Percentiles rank a stretch among this genome's conserved stretches.
Conservation (phyloP, 257 asterid genomes). For the Orobanche coerulescens region DNA sequence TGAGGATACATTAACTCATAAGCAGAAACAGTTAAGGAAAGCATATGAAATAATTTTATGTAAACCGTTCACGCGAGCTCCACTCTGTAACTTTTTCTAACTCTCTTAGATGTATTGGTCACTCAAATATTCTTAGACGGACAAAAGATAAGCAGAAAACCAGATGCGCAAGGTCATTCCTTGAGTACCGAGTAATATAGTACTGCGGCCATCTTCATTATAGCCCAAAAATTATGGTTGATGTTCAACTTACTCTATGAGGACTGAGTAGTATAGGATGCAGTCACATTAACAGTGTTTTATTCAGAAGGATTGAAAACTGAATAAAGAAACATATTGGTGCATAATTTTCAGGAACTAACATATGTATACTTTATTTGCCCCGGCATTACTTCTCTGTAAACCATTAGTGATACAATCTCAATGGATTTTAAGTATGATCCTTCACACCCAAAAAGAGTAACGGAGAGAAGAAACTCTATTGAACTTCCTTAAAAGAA, state of each 20-base stretch:
- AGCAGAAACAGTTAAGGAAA: background rate
- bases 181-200: background rate
- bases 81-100: conserved; percentile 8
- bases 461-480: background rate
- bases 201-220: background rate
- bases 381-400: background rate
- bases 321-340: background rate
- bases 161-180: background rate
- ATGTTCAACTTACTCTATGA: background rate
- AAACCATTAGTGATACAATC: background rate
- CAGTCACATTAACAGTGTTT: background rate
- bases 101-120: conserved; percentile 7
- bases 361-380: background rate
- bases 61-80: background rate
- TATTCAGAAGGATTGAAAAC: background rate
- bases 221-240: background rate
- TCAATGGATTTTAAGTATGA: background rate
- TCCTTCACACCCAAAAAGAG: background rate
- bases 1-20: background rate
- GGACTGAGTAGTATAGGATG: too few species aligned
- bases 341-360: background rate
- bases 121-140: background rate
- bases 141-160: background rate
- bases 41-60: background rate
- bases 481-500: too few species aligned